A percentile compares a stretch with the other conserved stretches of the same genome.
Conservation (phyloP, 2,329 filamentous ascomycete species). For the Monosporascus sp. region DNA sequence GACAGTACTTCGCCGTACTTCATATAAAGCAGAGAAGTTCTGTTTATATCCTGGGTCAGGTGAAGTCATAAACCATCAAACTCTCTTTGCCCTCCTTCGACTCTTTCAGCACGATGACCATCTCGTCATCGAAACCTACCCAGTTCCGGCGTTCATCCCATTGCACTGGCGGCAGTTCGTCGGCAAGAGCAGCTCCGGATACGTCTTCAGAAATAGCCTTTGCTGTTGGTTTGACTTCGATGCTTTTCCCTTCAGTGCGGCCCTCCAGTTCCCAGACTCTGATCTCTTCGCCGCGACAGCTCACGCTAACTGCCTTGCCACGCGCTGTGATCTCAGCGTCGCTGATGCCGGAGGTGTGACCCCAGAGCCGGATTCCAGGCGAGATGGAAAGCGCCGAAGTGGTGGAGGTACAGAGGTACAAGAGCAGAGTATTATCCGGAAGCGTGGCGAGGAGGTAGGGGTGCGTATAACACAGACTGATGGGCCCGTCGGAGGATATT, state of each 20-base stretch:
- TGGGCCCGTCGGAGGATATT: slow-evolving; percentile 41
- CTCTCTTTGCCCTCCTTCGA: slow-evolving; percentile 62
- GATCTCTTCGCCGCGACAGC: slow-evolving; percentile 69
- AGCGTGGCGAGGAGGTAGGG: slow-evolving; percentile 82
- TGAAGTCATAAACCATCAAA: slow-evolving; percentile 84
- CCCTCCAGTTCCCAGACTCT: slow-evolving; percentile 89
- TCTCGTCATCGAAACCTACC: slow-evolving; percentile 87
- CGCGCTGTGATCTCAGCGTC: slow-evolving; percentile 78
- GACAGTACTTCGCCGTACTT: no score
- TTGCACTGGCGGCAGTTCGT: slow-evolving; percentile 5
- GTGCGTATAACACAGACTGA: slow-evolving; percentile 65
- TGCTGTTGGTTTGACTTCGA: slow-evolving; percentile 43
- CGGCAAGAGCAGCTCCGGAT: slow-evolving; percentile 3
- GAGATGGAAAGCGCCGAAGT: slow-evolving; percentile 62
- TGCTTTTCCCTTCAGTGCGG: slow-evolving; percentile 44
- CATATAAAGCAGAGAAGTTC: no score
- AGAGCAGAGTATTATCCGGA: slow-evolving; percentile 79
- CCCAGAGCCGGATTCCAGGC: slow-evolving; percentile 74
- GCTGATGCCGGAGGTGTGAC: slow-evolving; percentile 84
- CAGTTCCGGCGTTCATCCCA: slow-evolving; percentile 52
- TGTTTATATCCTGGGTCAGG: slow-evolving; percentile 32
- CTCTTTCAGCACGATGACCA: slow-evolving; percentile 81
- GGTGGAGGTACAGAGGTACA: slow-evolving; percentile 76
- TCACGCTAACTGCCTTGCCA: slow-evolving; percentile 88
- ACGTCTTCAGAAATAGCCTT: slow-evolving; percentile 17